phyloP scores from a whole-genome alignment of 768 basidiomycete genomes.

The Trametes elegans region DNA sequence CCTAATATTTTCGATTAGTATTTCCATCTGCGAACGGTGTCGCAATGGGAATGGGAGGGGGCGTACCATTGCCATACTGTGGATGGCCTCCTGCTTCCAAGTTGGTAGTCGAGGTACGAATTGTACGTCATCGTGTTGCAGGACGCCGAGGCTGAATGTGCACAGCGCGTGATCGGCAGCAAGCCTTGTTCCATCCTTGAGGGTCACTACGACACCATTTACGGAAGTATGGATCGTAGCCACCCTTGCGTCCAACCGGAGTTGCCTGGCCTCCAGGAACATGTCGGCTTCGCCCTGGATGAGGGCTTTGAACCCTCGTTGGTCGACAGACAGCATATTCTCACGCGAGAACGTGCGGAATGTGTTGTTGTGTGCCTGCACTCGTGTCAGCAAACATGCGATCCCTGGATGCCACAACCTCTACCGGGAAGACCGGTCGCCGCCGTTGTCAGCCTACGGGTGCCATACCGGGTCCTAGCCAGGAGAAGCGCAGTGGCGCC shows the following conservation, averaged over 20 bases:
- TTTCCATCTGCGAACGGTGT: constrained; percentile 35
- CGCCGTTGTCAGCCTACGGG: constrained; percentile 7
- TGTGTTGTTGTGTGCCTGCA: constrained; percentile 63
- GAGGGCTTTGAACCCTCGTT: constrained; percentile 58
- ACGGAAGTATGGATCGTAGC: constrained; percentile 43
- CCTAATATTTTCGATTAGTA: constrained; percentile 61
- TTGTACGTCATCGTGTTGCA: constrained; percentile 59
- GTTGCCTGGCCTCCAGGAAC: constrained; percentile 49
- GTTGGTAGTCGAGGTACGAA: constrained; percentile 54
- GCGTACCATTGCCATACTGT: constrained; percentile 56
- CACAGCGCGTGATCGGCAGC: constrained; percentile 58
- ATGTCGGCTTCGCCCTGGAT: constrained; percentile 54
- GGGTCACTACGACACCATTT: constrained; percentile 46
- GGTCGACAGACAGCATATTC: constrained; percentile 56
- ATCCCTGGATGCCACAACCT: neutral
- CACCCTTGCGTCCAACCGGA: constrained; percentile 51
- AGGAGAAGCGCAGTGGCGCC: constrained; percentile 21
- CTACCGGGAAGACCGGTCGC: constrained; percentile 24
- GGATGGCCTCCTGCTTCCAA: constrained; percentile 62
- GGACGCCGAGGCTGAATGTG: constrained; percentile 69
- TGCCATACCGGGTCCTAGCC: constrained; percentile 23
- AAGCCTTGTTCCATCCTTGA: constrained; percentile 42
- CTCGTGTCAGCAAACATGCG: constrained; percentile 11
- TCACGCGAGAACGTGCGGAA: constrained; percentile 50
- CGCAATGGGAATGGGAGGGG: too few species aligned